Conservation (phyloP, 2,329 filamentous ascomycete genomes). For the Ilyonectria destructans region DNA sequence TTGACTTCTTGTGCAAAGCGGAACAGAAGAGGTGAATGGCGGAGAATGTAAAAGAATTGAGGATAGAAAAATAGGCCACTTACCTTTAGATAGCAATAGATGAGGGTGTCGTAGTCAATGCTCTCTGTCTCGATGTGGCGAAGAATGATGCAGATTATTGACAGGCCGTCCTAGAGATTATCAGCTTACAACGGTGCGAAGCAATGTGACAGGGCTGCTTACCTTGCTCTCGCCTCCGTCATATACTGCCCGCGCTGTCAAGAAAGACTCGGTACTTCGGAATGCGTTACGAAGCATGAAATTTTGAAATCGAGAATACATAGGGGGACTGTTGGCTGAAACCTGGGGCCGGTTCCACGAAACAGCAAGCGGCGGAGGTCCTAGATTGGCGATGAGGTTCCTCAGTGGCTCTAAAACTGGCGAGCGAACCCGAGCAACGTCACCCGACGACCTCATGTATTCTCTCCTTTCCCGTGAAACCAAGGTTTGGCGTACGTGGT, state of each 20-base stretch:
- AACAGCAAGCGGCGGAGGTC: conserved; percentile 77
- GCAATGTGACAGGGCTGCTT: conserved; percentile 18
- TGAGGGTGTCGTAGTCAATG: conserved; percentile 76
- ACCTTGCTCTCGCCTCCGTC: conserved; percentile 81
- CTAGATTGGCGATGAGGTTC: conserved; percentile 76
- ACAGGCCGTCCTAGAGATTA: conserved; percentile 72
- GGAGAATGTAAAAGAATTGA: background rate
- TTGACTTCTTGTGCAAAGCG: background rate
- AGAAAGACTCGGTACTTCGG: conserved; percentile 75
- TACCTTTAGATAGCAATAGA: conserved; percentile 80
- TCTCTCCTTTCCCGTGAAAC: conserved; percentile 73
- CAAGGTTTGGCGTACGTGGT: conserved; percentile 77
- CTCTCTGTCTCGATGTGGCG: conserved; percentile 77
- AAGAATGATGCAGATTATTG: conserved; percentile 79
- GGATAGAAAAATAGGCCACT: conserved; percentile 28
- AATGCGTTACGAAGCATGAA: conserved; percentile 82
- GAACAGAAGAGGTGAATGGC: background rate
- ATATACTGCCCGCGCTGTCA: conserved; percentile 77
- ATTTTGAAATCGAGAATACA: conserved; percentile 80
- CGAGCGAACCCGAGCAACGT: conserved; percentile 67
- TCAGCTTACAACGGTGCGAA: conserved; percentile 26
- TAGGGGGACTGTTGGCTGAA: conserved; percentile 74
- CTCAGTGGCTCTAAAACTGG: conserved; percentile 74
- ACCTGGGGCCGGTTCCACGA: conserved; percentile 80
- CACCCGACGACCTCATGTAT: conserved; percentile 69